Evolutionary conservation across 768 basidiomycete genomes (phyloP).

Genomic region (Gloeophyllum trabeum): DNA sequence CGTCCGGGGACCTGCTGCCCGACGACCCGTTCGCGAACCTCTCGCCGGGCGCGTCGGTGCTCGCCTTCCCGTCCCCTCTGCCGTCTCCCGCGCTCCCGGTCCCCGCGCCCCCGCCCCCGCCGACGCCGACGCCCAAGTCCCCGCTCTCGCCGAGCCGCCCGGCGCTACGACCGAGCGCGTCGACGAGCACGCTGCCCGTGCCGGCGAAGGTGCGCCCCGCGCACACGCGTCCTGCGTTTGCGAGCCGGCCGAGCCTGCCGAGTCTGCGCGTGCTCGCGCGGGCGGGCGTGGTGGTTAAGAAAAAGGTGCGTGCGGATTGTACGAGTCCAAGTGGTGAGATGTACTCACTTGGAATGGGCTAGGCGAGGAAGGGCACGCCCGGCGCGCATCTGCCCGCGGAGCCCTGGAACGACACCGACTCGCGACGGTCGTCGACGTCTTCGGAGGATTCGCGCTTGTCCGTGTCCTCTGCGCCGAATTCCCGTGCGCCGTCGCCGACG

Average conservation of each 20-base stretch:
- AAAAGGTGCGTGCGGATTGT: background rate
- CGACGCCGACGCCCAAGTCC: constrained; percentile 20
- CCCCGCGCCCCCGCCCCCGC: constrained; percentile 21
- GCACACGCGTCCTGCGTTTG: background rate
- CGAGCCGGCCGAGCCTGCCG: background rate
- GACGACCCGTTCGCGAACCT: no score
- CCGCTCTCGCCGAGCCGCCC: constrained; percentile 13
- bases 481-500: background rate
- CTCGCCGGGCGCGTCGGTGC: background rate
- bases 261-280: background rate
- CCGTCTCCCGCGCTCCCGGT: constrained; percentile 13
- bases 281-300: background rate
- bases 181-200: background rate
- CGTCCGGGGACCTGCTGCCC: background rate
- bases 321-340: background rate
- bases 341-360: background rate
- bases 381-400: background rate
- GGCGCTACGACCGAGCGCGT: background rate
- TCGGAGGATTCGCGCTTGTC: background rate
- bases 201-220: background rate
- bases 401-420: background rate
- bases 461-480: background rate
- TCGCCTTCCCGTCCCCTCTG: constrained; percentile 1
- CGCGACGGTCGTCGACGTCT: background rate
- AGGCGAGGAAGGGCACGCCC: background rate